A percentile compares a stretch with the other conserved stretches of the same genome.
These are phyloP conservation scores for Zoysia japonica DNA, from an alignment of 176 grass and related monocot genomes.

Conservation along the genomic window DNA sequence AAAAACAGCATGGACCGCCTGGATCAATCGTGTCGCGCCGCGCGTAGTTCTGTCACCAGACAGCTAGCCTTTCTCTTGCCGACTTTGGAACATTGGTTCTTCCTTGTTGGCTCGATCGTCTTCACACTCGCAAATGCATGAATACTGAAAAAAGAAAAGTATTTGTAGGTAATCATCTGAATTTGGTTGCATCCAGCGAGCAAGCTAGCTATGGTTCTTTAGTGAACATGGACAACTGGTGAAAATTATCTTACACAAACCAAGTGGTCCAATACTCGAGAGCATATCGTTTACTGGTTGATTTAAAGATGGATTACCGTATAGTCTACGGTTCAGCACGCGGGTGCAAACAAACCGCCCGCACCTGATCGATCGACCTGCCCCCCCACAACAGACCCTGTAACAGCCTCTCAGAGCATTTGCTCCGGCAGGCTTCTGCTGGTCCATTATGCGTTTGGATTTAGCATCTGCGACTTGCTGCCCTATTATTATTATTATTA, in stretches of 20 bases:
- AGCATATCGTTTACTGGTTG: neutral
- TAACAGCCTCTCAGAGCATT: neutral
- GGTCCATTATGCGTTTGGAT: constrained; percentile 17
- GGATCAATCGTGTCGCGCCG: neutral
- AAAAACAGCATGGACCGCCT: neutral
- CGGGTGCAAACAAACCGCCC: constrained; percentile 9
- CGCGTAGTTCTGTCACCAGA: neutral
- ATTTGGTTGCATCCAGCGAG: no score
- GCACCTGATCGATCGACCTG: neutral
- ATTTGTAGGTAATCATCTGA: no score
- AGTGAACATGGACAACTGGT: no score
- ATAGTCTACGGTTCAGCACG: neutral
- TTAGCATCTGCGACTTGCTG: neutral
- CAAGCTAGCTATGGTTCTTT: no score
- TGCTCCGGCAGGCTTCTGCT: neutral
- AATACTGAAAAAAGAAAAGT: no score
- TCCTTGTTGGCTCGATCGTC: no score
- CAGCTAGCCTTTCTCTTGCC: neutral
- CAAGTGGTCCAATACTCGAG: neutral
- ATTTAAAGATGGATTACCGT: neutral
- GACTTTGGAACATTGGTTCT: neutral
- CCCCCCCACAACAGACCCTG: constrained; percentile 11
- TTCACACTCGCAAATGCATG: no score
- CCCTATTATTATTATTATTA: no score
- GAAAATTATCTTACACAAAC: no score